Base-by-base conservation (phyloP, 257 asterid species). In the Primulina eburnea region DNA sequence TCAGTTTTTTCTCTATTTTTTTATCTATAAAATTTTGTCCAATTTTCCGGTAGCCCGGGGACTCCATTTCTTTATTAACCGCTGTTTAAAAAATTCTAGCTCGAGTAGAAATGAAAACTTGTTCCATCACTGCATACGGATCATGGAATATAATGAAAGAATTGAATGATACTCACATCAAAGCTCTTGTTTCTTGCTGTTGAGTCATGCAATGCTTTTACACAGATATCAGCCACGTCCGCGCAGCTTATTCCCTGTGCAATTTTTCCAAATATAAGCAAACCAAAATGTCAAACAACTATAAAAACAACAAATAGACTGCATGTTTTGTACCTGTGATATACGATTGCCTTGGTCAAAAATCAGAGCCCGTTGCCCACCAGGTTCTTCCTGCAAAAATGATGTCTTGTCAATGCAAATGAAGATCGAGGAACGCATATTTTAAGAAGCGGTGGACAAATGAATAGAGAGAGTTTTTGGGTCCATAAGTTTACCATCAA, bases 101-200 rank as follows among this genome's bases (percentile, higher is more conserved):
- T 1, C 26, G 1, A 24, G 26, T 0, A 24, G 26, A 24, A 24
- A 0, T 24, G 26, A 24, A 24, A 24, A 24, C 26, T 24, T 24
- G 26, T 24, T 24, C 26, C 26, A 24, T 24, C 26, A 24, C 26
- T 24, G 1, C 26, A 24, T 24, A 24, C 26, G 1, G 26, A 24
- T 24, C 26, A 24, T 24, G 26, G 26, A 24, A 24, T 24, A 24
- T 24, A 24, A 24, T 24, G 26, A 24, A 24, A 24, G 1, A 60
- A 67, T 57, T 28, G 40, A 61, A 28, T 18, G 38, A 52, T 63
- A 78, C 97, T 85, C 76, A 89, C 98, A 80, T 93, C 97, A 69
- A 93, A 93, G 85, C 98, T 90, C 90, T 93, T 90, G 86, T 93
- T 93, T 85, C 97, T 84, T 72, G 98, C 98, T 43, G 98, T 90